Evolutionary conservation across 2,329 filamentous ascomycete species (phyloP).

Genomic region (Aureobasidium zeae): DNA sequence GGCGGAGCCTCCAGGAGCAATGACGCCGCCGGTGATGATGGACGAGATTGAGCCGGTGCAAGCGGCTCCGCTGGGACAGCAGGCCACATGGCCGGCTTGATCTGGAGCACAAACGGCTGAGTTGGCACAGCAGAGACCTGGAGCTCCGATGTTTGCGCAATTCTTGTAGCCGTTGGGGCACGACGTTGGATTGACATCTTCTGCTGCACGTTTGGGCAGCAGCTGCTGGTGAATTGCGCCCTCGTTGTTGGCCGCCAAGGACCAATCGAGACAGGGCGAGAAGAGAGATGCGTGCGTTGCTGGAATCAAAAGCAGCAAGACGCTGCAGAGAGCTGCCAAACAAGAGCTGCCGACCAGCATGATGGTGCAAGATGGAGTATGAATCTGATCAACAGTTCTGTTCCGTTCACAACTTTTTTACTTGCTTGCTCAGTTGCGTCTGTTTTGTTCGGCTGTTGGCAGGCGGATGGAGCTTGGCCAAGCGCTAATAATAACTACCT

Average conservation of each 20-base stretch:
- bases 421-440: too few species aligned
- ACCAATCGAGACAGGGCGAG: slow-evolving; percentile 13
- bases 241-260: slow-evolving; percentile 2
- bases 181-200: slow-evolving; percentile 26
- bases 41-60: slow-evolving; percentile 48
- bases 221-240: slow-evolving; percentile 18
- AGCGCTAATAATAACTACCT: too few species aligned
- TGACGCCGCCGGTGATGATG: slow-evolving; percentile 27
- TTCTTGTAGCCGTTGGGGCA: slow-evolving; percentile 46
- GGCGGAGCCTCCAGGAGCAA: slow-evolving; percentile 21
- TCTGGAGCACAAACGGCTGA: slow-evolving; percentile 48
- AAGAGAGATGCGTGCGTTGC: slow-evolving; percentile 14
- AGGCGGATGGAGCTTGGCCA: slow-evolving; percentile 6
- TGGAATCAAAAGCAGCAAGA: not conserved
- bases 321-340: not conserved
- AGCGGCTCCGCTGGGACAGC: slow-evolving; percentile 48
- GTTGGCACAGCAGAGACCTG: slow-evolving; percentile 47
- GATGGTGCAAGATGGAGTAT: not conserved
- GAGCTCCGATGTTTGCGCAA: slow-evolving; percentile 44
- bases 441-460: slow-evolving; percentile 14
- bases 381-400: not conserved
- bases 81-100: slow-evolving; percentile 48
- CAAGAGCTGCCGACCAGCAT: not conserved
- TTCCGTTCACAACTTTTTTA: not conserved
- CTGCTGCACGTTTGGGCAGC: slow-evolving; percentile 30